Evolutionary conservation across 1,139 yeast genomes (phyloP), one percentile per base, ranked within the genome.

Genomic region (Zygoascus sp.): DNA sequence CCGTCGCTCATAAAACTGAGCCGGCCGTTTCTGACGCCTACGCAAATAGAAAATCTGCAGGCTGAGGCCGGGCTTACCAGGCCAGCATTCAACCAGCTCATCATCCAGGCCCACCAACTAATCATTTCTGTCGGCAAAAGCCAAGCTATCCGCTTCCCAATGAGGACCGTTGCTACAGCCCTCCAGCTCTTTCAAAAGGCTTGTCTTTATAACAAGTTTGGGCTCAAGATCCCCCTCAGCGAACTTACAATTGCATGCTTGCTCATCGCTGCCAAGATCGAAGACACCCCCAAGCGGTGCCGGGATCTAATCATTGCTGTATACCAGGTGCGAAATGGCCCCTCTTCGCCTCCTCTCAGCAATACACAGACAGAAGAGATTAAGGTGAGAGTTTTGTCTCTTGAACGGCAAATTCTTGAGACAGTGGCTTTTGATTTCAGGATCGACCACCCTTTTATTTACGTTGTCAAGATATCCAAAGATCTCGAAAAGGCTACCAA

Each of bases 241-340:
- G 82, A 82, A 38, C 77, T 84, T 19, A 89, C 87, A 0, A 66
- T 84, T 4, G 77, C 95, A 5, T 78, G 94, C 50, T 61, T 92
- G n/a, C 78, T 88, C 51, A 74, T 89, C 30, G 87, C 97, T 2
- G 74, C 84, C 39, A 90, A 92, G 63, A 80, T 82, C 56, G 96
- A 88, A 60, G 97, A 90, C 61, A 89, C 95, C 37, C 82, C 90
- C 35, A 90, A 90, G 64, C 84, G 86, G 58, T 67, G 84, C 15
- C 72, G 80, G 50, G 92, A 86, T 45, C 75, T 83, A 41, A 58
- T 66, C 7, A 61, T 62, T 21, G 39, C 48, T n/a, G 57, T 56
- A 16, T 49, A 46, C 32, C 40, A 44, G n/a, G 32, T 49, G 8
- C 48, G 51, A n/a, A 45, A 44, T 11, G 69, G 67, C 0, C 61